Percentiles rank a stretch among this genome's conserved stretches.
These are phyloP conservation scores for Adansonia grandidieri DNA, from an alignment of 441 rosid genomes.

Conservation along the genomic window DNA sequence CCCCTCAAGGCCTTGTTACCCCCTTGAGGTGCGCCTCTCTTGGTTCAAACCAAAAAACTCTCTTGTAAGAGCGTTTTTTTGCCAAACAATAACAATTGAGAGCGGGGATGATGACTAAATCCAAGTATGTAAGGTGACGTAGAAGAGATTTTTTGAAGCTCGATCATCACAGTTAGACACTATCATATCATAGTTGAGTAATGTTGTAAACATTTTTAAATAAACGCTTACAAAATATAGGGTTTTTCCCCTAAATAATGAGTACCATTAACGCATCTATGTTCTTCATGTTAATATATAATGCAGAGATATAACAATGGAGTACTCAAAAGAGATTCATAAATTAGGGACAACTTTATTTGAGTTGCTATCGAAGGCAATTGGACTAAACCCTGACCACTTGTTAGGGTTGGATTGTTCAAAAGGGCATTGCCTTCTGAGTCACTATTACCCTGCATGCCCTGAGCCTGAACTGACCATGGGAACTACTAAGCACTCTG, in stretches of 20 bases:
- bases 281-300: not conserved
- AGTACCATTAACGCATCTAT: not conserved
- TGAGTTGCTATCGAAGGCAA: slow-evolving; percentile 42
- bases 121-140: too few relatives aligned
- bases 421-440: slow-evolving; percentile 30
- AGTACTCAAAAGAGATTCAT: slow-evolving; percentile 30
- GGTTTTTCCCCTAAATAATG: not conserved
- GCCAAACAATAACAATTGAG: too few relatives aligned
- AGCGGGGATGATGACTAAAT: too few relatives aligned
- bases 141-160: too few relatives aligned
- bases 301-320: slow-evolving; percentile 26
- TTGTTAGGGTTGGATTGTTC: slow-evolving; percentile 37
- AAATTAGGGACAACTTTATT: slow-evolving; percentile 26
- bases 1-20: too few relatives aligned
- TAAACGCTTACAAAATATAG: not conserved
- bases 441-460: slow-evolving; percentile 41
- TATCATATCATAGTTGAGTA: not conserved
- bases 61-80: too few relatives aligned
- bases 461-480: slow-evolving; percentile 38
- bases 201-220: not conserved
- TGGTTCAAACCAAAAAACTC: too few relatives aligned
- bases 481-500: slow-evolving; percentile 37
- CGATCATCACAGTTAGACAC: too few relatives aligned
- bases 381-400: slow-evolving; percentile 35
- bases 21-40: too few relatives aligned